These are phyloP conservation scores for Oenanthe sinensis DNA, from an alignment of 129 eudicot genomes.

Conservation along the genomic window DNA sequence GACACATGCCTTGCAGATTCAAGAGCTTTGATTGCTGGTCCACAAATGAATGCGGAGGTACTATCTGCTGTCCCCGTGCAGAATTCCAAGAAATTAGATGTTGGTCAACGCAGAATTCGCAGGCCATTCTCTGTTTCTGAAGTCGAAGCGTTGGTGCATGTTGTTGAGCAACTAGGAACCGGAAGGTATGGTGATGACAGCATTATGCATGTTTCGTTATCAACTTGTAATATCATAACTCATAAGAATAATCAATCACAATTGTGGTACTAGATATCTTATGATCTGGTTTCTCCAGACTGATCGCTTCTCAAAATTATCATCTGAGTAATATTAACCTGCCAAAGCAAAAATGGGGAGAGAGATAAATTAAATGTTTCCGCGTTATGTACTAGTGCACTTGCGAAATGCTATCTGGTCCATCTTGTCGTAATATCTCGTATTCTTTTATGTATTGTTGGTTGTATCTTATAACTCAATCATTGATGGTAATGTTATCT, in stretches of 20 bases:
- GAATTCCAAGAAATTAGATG: constrained; percentile 59
- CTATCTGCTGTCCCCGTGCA: constrained; percentile 49
- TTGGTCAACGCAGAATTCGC: constrained; percentile 84
- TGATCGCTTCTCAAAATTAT: background rate
- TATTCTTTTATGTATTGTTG: too few species aligned
- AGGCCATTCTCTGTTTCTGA: constrained; percentile 84
- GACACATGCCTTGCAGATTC: constrained; percentile 46
- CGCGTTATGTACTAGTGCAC: background rate
- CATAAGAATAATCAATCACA: background rate
- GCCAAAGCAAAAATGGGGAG: background rate
- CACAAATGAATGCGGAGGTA: constrained; percentile 31
- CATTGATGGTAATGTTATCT: constrained; percentile 7
- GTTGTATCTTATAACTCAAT: too few species aligned
- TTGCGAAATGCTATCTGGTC: background rate
- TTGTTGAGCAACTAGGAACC: constrained; percentile 93
- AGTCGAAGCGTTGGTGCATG: constrained; percentile 95
- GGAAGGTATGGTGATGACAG: constrained; percentile 33
- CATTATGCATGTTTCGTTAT: background rate
- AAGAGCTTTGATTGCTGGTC: constrained; percentile 53
- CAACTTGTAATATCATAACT: background rate
- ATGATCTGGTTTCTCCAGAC: background rate
- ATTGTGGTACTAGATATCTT: background rate
- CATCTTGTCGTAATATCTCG: background rate
- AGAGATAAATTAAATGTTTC: background rate
- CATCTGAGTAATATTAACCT: background rate